A percentile compares a stretch with the other conserved stretches of the same genome.
Conservation (phyloP, 164 flowering plant genomes). For the Magnolia kwangsiensis region DNA sequence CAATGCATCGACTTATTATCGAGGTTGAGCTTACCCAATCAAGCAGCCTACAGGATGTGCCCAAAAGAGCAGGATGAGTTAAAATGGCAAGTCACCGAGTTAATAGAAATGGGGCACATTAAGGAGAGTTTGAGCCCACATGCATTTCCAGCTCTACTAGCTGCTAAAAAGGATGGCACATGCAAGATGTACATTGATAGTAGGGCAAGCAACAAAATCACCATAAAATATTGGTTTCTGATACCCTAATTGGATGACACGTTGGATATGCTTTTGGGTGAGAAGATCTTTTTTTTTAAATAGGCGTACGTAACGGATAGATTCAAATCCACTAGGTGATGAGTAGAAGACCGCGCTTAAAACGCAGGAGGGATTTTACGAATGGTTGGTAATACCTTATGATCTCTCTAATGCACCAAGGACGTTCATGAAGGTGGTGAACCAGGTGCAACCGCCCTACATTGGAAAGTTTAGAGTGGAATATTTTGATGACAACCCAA, state of each 20-base stretch:
- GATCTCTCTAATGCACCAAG: background rate
- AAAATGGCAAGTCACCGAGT: background rate
- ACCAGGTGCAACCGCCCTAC: background rate
- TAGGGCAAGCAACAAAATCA: background rate
- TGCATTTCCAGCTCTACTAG: background rate
- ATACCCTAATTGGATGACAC: background rate
- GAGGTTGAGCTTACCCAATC: background rate
- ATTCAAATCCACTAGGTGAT: background rate
- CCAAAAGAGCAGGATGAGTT: background rate
- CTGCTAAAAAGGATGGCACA: background rate
- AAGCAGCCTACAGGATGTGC: background rate
- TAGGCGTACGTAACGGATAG: background rate
- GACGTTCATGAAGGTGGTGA: background rate
- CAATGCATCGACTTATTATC: background rate
- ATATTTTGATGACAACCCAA: constrained; percentile 5
- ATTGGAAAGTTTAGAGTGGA: background rate
- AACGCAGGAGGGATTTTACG: background rate
- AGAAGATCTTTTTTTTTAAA: background rate
- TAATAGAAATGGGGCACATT: background rate
- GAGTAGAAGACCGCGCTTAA: background rate
- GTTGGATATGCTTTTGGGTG: background rate
- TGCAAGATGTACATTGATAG: background rate
- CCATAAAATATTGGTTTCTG: background rate
- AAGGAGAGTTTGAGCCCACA: background rate
- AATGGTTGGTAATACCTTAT: background rate